Evolutionary conservation across 768 basidiomycete genomes (phyloP), one percentile per base, ranked within the genome.

Genomic region (Lentinus brumalis): DNA sequence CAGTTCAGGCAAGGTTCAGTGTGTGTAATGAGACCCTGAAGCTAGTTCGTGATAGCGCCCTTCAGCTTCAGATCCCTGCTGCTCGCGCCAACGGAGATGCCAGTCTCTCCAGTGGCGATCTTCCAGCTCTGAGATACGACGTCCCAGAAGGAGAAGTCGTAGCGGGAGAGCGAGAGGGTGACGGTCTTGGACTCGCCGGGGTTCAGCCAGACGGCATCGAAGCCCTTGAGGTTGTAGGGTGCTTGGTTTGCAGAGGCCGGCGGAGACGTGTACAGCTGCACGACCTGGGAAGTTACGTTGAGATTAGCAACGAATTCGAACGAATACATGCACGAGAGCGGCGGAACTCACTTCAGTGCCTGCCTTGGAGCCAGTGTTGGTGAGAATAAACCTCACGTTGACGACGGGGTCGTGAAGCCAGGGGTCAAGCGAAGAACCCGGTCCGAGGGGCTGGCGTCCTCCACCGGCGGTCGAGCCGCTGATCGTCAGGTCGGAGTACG

Each of bases 71-170:
- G 69, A 72, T 90, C 81, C 64, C 88, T 77, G 70, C 88, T 89
- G 68, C 88, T 90, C 50, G 83, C 81, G 7, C 90, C 90, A 35
- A 91, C 74, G 3, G 83, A 81, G 41, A 94, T 79, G 4, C 76
- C 75, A 62, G 89, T 86, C 21, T 69, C 78, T 2, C 90, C 92
- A 2, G 75, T 66, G 6, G 77, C 76, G 15, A 79, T 66, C 10
- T 66, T 60, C 78, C 79, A 81, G 15, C 70, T 60, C 69, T 81
- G 79, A 26, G 69, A 61, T n/a, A 67, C 66, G 14, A 79, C 78
- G 57, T 79, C 73, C 74, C 74, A 81, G 26, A 76, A 67, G 46
- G 73, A 69, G 53, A 77, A 68, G 49, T 69, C 68, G 63, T 71
- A 74, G 47, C 74, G 73, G 18, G 71, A 70, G 21, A 77, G 69